Percentiles rank a stretch among this genome's conserved stretches.
Evolutionary conservation across 1,139 yeast genomes (phyloP).

Genomic region (Saccharomyces hybrid): DNA sequence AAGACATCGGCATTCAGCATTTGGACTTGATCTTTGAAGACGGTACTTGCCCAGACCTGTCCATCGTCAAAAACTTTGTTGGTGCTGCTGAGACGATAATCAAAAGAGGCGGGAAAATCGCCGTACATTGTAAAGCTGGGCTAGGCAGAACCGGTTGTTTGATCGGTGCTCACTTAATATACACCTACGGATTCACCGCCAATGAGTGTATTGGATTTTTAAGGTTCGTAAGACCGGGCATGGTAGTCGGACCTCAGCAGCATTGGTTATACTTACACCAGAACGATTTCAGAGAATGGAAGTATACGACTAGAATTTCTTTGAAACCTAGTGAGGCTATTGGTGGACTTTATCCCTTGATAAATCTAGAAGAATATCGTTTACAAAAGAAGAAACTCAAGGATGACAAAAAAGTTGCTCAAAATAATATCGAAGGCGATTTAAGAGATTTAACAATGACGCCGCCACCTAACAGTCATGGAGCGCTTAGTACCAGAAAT

Average conservation of each 20-base stretch:
- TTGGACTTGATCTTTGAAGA: constrained; percentile 94
- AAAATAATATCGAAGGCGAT: constrained; percentile 14
- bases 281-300: constrained; percentile 93
- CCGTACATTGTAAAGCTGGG: constrained; percentile 98
- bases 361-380: constrained; percentile 44
- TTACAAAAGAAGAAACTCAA: constrained; percentile 36
- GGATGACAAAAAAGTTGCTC: constrained; percentile 14
- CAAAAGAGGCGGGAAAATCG: constrained; percentile 77
- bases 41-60: constrained; percentile 95
- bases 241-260: constrained; percentile 99
- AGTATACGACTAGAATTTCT: constrained; percentile 75
- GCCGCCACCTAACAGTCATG: constrained; percentile 32
- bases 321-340: constrained; percentile 54
- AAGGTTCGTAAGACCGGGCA: constrained; percentile 95
- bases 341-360: constrained; percentile 70
- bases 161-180: constrained; percentile 92
- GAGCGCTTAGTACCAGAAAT: constrained; percentile 53
- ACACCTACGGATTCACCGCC: constrained; percentile 95
- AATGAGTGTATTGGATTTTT: constrained; percentile 92
- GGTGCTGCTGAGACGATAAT: constrained; percentile 93
- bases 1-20: constrained; percentile 76
- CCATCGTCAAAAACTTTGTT: constrained; percentile 80
- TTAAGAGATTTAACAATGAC: constrained; percentile 23
- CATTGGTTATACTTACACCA: constrained; percentile 97
- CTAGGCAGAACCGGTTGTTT: constrained; percentile 95